These are phyloP conservation scores for Yarrowia keelungensis DNA, from an alignment of 805 yeast genomes.

Conservation along the genomic window DNA sequence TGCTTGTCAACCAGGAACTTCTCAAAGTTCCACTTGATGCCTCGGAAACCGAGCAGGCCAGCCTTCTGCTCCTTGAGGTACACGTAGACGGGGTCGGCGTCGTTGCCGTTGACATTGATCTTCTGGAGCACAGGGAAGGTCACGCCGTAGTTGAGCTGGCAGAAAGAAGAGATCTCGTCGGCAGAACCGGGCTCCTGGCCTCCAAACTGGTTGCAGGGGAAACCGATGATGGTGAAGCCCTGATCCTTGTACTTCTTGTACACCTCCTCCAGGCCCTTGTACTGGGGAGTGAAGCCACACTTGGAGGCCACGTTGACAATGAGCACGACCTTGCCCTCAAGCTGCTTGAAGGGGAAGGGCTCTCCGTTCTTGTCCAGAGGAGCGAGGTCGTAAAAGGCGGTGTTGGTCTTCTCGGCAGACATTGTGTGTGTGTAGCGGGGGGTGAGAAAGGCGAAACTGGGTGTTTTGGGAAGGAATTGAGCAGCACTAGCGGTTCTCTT, in stretches of 20 bases:
- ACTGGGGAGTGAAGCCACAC: slow-evolving; percentile 81
- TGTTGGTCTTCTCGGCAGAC: slow-evolving; percentile 37
- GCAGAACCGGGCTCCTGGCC: slow-evolving; percentile 75
- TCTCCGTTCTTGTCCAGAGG: slow-evolving; percentile 69
- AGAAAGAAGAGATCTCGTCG: slow-evolving; percentile 74
- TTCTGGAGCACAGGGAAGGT: slow-evolving; percentile 87
- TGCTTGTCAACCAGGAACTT: slow-evolving; percentile 66
- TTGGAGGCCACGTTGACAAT: slow-evolving; percentile 89
- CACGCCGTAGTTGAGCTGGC: slow-evolving; percentile 85
- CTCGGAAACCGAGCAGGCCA: slow-evolving; percentile 69
- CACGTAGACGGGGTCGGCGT: slow-evolving; percentile 79
- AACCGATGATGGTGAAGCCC: slow-evolving; percentile 75
- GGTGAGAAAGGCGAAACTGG: not conserved
- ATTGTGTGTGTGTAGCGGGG: slow-evolving; percentile 1
- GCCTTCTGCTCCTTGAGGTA: slow-evolving; percentile 72
- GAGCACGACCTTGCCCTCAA: slow-evolving; percentile 81
- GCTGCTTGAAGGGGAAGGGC: slow-evolving; percentile 63
- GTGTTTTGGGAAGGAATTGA: slow-evolving; percentile 12
- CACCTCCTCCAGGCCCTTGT: slow-evolving; percentile 70
- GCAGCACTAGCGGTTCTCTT: slow-evolving; percentile 19
- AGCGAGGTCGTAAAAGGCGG: slow-evolving; percentile 68
- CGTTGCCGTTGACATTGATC: slow-evolving; percentile 85
- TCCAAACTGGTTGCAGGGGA: slow-evolving; percentile 93
- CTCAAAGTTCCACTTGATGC: slow-evolving; percentile 82
- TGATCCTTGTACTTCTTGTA: slow-evolving; percentile 67